Evolutionary conservation across 1,139 yeast species (phyloP).

Genomic region (Yamadazyma kanchanaburiensis): DNA sequence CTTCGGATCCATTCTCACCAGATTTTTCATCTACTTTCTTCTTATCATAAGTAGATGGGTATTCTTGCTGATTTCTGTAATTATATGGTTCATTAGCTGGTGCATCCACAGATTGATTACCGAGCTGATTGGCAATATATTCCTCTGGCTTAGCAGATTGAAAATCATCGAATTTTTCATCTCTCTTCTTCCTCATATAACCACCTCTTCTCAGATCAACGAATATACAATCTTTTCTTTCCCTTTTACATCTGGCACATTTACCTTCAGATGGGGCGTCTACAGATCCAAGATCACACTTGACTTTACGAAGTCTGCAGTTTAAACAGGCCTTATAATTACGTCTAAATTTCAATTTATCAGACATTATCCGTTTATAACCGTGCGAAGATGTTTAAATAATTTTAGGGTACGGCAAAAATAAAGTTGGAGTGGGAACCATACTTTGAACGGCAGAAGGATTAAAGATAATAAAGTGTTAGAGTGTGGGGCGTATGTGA

Average conservation of each 20-base stretch:
- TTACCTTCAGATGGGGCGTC: conserved; percentile 77
- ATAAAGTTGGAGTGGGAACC: too few species aligned
- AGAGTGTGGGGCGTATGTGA: background rate
- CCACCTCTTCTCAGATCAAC: conserved; percentile 64
- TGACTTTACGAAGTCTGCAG: conserved; percentile 78
- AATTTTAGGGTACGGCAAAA: background rate
- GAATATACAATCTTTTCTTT: conserved; percentile 76
- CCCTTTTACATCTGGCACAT: conserved; percentile 80
- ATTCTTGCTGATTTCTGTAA: background rate
- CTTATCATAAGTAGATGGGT: background rate
- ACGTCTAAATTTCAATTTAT: conserved; percentile 44
- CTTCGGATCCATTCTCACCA: background rate
- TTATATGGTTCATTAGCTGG: background rate
- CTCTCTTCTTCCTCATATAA: background rate
- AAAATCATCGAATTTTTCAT: background rate
- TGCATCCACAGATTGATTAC: background rate
- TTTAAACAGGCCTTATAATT: conserved; percentile 81
- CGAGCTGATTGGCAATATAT: too few species aligned
- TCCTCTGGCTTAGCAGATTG: too few species aligned
- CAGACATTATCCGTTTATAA: background rate
- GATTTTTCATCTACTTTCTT: background rate
- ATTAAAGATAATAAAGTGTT: background rate
- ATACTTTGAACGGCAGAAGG: too few species aligned
- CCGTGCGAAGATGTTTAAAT: background rate
- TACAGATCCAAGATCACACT: conserved; percentile 79